Conservation (phyloP, 2,329 filamentous ascomycete genomes). For the Hypoxylon sp. region DNA sequence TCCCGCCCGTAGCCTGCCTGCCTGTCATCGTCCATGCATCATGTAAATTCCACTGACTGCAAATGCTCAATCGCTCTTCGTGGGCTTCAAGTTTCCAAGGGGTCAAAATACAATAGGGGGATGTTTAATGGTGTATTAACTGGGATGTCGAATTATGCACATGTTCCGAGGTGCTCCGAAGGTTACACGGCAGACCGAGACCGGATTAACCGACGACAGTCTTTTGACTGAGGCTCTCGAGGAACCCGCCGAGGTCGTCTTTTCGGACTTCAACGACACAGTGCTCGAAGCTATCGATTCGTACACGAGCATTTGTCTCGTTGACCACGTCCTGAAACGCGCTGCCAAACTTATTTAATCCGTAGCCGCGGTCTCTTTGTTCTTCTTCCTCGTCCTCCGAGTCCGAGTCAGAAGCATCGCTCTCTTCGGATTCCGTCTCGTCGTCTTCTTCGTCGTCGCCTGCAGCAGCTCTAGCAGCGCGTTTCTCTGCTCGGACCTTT, state of each 20-base stretch:
- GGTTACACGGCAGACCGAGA: neutral
- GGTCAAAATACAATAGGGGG: slow-evolving; percentile 4
- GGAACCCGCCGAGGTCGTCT: slow-evolving; percentile 88
- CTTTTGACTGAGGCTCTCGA: slow-evolving; percentile 93
- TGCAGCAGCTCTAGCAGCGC: slow-evolving; percentile 63
- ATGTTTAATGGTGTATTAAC: slow-evolving; percentile 11
- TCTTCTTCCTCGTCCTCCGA: slow-evolving; percentile 65
- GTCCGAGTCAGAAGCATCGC: slow-evolving; percentile 55
- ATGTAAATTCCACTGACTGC: slow-evolving; percentile 12
- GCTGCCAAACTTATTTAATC: slow-evolving; percentile 89
- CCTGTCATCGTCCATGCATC: slow-evolving; percentile 28
- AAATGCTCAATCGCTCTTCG: slow-evolving; percentile 16
- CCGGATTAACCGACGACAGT: slow-evolving; percentile 71
- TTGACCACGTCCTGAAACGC: slow-evolving; percentile 95
- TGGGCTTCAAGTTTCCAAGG: slow-evolving; percentile 6
- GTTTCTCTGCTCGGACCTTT: slow-evolving; percentile 68
- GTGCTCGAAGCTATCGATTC: slow-evolving; percentile 97
- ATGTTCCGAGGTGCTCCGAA: slow-evolving; percentile 9
- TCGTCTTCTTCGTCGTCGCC: slow-evolving; percentile 60
- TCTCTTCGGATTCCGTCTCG: slow-evolving; percentile 60
- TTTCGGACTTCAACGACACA: slow-evolving; percentile 98
- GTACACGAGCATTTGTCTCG: slow-evolving; percentile 87
- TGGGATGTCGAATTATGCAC: slow-evolving; percentile 5
- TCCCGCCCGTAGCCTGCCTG: slow-evolving; percentile 13
- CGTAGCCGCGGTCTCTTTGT: slow-evolving; percentile 69